These are phyloP conservation scores for Friedmanniomyces simplex DNA, from an alignment of 495 filamentous ascomycete genomes.

Conservation along the genomic window DNA sequence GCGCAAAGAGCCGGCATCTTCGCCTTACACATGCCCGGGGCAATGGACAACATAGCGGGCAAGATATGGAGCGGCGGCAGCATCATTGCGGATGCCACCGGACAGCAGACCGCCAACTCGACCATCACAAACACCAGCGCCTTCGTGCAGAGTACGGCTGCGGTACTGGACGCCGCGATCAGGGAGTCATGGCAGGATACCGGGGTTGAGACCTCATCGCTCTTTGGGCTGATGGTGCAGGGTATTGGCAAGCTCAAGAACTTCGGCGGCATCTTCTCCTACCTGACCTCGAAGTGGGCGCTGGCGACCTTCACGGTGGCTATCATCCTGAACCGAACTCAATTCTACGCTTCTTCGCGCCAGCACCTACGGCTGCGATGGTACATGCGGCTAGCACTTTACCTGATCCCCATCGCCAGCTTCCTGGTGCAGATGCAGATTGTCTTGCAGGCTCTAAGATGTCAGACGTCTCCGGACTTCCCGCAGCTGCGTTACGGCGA, in stretches of 20 bases:
- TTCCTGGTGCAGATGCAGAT: conserved; percentile 56
- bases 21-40: conserved; percentile 48
- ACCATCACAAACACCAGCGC: conserved; percentile 26
- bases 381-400: conserved; percentile 60
- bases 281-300: conserved; percentile 90
- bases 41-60: conserved; percentile 47
- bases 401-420: conserved; percentile 64
- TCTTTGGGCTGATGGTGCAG: conserved; percentile 8
- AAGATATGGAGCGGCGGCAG: conserved; percentile 43
- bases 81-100: conserved; percentile 48
- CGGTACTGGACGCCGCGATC: conserved; percentile 25
- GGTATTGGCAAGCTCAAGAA: conserved; percentile 24
- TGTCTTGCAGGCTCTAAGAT: conserved; percentile 77
- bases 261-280: conserved; percentile 81
- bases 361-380: conserved; percentile 62
- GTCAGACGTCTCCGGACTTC: conserved; percentile 79
- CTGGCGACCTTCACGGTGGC: conserved; percentile 76
- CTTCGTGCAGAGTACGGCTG: conserved; percentile 27
- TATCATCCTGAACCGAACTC: conserved; percentile 79
- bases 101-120: conserved; percentile 25
- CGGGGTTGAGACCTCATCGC: conserved; percentile 11
- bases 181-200: conserved; percentile 6
- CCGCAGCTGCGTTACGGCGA: conserved; percentile 62
- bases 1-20: conserved; percentile 50
- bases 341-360: conserved; percentile 83